Percentiles rank a stretch among this genome's conserved stretches.
These are phyloP conservation scores for Aspergillus wentii DNA, from an alignment of 495 filamentous ascomycete genomes.

Conservation along the genomic window DNA sequence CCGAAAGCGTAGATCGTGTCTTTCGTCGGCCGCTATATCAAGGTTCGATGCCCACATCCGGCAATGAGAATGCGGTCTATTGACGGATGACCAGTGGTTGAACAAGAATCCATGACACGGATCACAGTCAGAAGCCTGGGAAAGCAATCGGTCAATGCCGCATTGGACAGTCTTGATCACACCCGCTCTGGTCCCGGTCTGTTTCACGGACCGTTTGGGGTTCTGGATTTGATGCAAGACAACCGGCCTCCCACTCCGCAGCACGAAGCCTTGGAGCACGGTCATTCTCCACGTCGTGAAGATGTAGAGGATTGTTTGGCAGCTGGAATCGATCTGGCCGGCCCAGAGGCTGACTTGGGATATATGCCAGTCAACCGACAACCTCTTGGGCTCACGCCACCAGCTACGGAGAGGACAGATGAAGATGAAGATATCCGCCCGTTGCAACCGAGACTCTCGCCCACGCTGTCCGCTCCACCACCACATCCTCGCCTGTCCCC, in stretches of 20 bases:
- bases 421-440: too few relatives aligned
- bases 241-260: not conserved
- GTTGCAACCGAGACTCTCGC: not conserved
- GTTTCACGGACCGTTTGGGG: slow-evolving; percentile 9
- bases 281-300: not conserved
- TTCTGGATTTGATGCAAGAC: slow-evolving; percentile 2
- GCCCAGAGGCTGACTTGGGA: not conserved
- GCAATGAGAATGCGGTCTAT: not conserved
- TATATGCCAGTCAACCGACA: not conserved
- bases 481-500: not conserved
- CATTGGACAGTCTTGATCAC: slow-evolving; percentile 1
- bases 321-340: not conserved
- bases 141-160: not conserved
- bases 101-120: slow-evolving; percentile 5
- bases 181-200: not conserved
- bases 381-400: not conserved
- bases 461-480: not conserved
- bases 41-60: slow-evolving; percentile 1
- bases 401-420: not conserved
- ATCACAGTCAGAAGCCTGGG: slow-evolving; percentile 4
- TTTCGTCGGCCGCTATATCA: slow-evolving; percentile 7
- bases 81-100: not conserved
- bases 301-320: not conserved
- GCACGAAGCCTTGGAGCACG: too few relatives aligned
- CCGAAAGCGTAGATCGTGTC: slow-evolving; percentile 2